Evolutionary conservation across 2,329 filamentous ascomycete genomes (phyloP), one percentile per base, ranked within the genome.

Genomic region (Bertia moriformis): DNA sequence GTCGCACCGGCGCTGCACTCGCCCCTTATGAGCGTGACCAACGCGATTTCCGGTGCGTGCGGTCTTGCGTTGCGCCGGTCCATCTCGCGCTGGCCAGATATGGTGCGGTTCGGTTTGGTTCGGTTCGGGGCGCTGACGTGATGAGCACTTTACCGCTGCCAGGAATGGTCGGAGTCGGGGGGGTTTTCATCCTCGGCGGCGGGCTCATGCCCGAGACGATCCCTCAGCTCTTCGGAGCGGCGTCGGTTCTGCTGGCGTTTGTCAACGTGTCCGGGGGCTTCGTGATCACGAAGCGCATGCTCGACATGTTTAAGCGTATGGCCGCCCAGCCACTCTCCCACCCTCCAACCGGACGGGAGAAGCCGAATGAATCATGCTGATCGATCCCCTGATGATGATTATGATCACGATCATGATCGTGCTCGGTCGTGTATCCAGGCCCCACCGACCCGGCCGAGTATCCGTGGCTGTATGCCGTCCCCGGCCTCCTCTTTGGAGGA

Each of bases 231-330:
- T 73, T 94, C 24, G 87, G 86, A 40, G 83, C 86, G 2, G 59
- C 76, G 1, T 93, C 85, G 1, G 87, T 93, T 1, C 63, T 91
- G 4, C 62, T 94, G 15, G 86, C 86, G 0, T 93, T 91, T 52
- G 83, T 93, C 44, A 93, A 93, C 46, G 78, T 94, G 2, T 80
- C 83, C 0, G 87, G 87, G 42, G 87, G 87, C 0, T 94, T 94
- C 44, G 82, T 93, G 33, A 85, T 94, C 43, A 93, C 86, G 3
- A 93, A 93, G 61, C 72, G 87, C 45, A 94, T 94, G 87, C 66
- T 94, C 33, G 86, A 93, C 55, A 89, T 89, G 83, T 89, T 89
- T 54, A 83, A 82, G 53, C 72, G 83, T 66, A 51, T 49, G 69
- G 55, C 4, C 38, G 3, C 24, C n/a, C n/a, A n/a, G n/a, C n/a